Base-by-base conservation (phyloP, 164 flowering plant species). In the Magnolia officinalis region DNA sequence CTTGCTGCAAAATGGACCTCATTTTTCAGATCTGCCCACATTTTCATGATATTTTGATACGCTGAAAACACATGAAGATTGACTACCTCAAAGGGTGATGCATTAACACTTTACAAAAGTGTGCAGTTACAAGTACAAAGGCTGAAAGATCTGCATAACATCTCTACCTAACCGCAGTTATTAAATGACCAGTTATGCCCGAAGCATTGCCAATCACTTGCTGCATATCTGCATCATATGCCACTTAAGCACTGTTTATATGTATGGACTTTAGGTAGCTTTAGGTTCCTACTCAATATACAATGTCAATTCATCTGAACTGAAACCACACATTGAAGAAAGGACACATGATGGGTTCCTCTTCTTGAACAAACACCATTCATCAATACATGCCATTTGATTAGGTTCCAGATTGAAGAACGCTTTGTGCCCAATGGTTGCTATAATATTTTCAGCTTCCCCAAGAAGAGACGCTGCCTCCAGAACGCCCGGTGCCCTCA, bases 391-490 rank as follows among this genome's bases (percentile, higher is more conserved):
- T 19, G 82, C 73, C 70, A 78, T 69, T 69, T 84, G 78, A 19
- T 83, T 77, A 51, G 80, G 77, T 21, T 76, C 72, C 52, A 80
- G 61, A 67, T 37, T 66, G 80, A 63, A 8, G 58, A 8, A 45
- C 31, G 77, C 52, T 67, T 76, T 20, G 81, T 79, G 58, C 61
- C 61, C 61, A 55, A 86, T 74, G 24, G 83, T 74, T 73, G 81
- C 76, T 74, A 88, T 70, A 67, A 88, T 81, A 66, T 82, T 84
- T 71, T 85, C 83, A 11, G 84, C 75, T 78, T 83, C 75, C 3
- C 92, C 91, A 7, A 89, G 83, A 76, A 86, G 80, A 71, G 49
- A 71, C 49, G 80, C 84, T 2, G 92, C 86, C 2, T 66, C 2
- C 11, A 0, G 13, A 0, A 87, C 82, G 19, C 81, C 67, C 29